Conservation (phyloP, 202 grass and related monocot genomes). For the Panicum virgatum region DNA sequence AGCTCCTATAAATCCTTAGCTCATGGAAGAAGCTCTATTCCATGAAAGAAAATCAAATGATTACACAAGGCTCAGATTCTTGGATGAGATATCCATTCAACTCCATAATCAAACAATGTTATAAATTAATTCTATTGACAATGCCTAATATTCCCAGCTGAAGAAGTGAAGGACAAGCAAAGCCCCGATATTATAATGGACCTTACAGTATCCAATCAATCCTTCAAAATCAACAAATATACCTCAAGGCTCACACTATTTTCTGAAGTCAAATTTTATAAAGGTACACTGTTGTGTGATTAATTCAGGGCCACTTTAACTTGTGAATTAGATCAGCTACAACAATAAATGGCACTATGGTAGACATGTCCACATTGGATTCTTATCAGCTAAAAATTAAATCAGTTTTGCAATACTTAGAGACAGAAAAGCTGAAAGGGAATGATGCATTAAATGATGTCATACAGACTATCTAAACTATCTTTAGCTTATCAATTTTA, state of each 20-base stretch:
- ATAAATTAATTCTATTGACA: neutral
- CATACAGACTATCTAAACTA: neutral
- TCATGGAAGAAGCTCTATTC: neutral
- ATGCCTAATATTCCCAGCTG: neutral
- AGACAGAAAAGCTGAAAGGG: neutral
- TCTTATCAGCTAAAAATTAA: neutral
- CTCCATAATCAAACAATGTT: neutral
- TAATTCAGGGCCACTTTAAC: neutral
- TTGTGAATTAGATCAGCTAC: neutral
- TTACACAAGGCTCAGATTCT: neutral
- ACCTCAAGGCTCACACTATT: neutral
- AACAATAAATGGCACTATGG: neutral
- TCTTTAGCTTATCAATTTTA: neutral
- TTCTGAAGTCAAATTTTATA: no score
- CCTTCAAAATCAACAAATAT: neutral
- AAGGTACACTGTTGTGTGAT: neutral
- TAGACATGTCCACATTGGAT: neutral
- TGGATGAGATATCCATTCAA: neutral
- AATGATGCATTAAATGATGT: neutral
- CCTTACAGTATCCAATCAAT: neutral
- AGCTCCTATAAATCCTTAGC: neutral
- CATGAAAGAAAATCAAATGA: neutral
- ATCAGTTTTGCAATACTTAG: neutral
- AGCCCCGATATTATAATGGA: neutral
- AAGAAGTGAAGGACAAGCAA: neutral